These are phyloP conservation scores for Camelina sativa DNA, from an alignment of 345 rosid species.

Conservation along the genomic window DNA sequence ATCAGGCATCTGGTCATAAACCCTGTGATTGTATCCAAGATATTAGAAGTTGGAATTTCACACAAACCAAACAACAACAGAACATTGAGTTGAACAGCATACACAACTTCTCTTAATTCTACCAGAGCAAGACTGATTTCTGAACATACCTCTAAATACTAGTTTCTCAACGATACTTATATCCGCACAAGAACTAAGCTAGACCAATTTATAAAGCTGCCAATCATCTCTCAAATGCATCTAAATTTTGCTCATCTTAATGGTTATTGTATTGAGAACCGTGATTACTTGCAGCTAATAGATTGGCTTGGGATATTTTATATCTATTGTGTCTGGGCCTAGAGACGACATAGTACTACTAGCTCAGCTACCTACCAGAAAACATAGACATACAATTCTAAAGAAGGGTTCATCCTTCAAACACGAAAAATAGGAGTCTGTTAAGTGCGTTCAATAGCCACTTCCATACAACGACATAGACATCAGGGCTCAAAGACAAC, in stretches of 20 bases:
- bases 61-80: neutral
- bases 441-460: neutral
- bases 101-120: neutral
- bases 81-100: neutral
- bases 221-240: constrained; percentile 8
- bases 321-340: neutral
- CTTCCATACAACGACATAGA: constrained; percentile 3
- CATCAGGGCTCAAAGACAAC: neutral
- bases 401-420: constrained; percentile 6
- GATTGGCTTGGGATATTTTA: neutral
- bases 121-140: constrained; percentile 9
- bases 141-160: neutral
- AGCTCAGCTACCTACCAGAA: constrained; percentile 1
- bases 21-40: constrained; percentile 59
- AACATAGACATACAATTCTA: neutral
- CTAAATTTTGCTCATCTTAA: neutral
- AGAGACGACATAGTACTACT: neutral
- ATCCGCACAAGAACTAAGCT: neutral
- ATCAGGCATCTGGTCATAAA: constrained; percentile 98
- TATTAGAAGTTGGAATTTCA: constrained; percentile 20
- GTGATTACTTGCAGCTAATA: constrained; percentile 7
- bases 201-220: neutral
- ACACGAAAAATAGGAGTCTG: neutral
- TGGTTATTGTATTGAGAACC: neutral
- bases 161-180: neutral